Base-by-base conservation (phyloP, 352 stramenopile species). In the Pythium diclinum region DNA sequence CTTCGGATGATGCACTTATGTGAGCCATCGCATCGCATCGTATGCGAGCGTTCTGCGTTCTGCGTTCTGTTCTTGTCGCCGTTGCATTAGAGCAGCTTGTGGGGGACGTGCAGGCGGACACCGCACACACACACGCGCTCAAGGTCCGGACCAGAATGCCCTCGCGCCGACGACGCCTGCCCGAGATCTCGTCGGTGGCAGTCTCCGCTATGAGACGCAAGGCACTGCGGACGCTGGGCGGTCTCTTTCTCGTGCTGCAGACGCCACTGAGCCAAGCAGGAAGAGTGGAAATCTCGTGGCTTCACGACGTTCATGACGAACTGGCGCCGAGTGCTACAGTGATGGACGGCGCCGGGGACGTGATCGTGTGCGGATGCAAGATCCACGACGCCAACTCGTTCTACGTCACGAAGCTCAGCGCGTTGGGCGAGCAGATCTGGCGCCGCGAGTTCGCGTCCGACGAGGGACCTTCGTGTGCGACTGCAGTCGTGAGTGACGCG, bases 321-420 rank as follows among this genome's bases (percentile, higher is more conserved):
- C 42, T 52, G 25, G 40, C 16, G 8, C 21, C 58, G 40, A 54
- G 40, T 9, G 53, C 65, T 33, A 63, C 66, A 58, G 46, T 32
- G 17, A 25, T 65, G 16, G 66, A 73, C 46, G 30, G 40, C 3
- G 56, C 19, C 1, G 60, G 61, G 9, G 33, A 56, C 42, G 49
- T 73, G 32, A 33, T 73, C 10, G 55, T 69, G 11, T 59, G 60
- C 4, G 61, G 61, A 23, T 73, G 61, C 47, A 42, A 13, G 3
- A 23, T 2, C 1, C 44, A 30, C 2, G 36, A 44, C 0, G 34
- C 38, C 38, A 47, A 42, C 2, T 16, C 25, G 14, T 56, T 67
- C 17, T 62, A 64, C 30, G 59, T 67, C 7, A 21, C 54, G 34
- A 72, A 67, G 53, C 67, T 61, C 36, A 28, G 21, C 11, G 40